Evolutionary conservation across 768 basidiomycete genomes (phyloP).

Genomic region (Lentinula lateritia): DNA sequence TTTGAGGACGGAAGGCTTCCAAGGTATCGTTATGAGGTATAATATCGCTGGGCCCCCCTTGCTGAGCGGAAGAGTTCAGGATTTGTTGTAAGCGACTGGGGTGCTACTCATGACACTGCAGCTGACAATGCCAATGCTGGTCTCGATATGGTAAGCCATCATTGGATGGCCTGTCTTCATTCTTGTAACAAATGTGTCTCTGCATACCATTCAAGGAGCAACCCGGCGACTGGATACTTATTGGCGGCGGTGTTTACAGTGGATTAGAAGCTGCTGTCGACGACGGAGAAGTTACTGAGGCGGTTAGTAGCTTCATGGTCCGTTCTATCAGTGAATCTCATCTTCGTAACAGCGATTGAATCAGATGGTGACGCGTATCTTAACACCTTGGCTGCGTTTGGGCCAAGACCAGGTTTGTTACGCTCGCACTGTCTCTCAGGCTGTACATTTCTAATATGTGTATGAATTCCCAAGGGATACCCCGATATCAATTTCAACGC

Average conservation of each 20-base stretch:
- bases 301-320: conserved; percentile 14
- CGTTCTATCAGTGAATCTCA: not conserved
- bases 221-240: conserved; percentile 41
- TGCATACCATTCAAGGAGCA: conserved; percentile 23
- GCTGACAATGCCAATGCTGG: conserved; percentile 41
- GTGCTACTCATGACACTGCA: conserved; percentile 43
- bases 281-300: conserved; percentile 24
- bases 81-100: conserved; percentile 50
- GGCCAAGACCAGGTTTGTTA: conserved; percentile 40
- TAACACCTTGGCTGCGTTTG: conserved; percentile 41
- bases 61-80: conserved; percentile 17
- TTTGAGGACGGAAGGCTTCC: conserved; percentile 35
- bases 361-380: conserved; percentile 41
- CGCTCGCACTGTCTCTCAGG: not conserved
- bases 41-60: not conserved
- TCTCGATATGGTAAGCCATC: conserved; percentile 30
- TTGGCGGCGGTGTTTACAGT: conserved; percentile 34
- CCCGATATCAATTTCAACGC: conserved; percentile 35
- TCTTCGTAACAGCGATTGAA: conserved; percentile 26
- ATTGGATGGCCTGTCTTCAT: not conserved
- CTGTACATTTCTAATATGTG: not conserved
- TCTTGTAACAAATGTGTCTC: not conserved
- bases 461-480: conserved; percentile 26
- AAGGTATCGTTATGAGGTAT: conserved; percentile 22
- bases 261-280: conserved; percentile 30